Percentiles rank a stretch among this genome's conserved stretches.
Evolutionary conservation across 176 grass and related monocot genomes (phyloP).

Genomic region (Paspalum vaginatum): DNA sequence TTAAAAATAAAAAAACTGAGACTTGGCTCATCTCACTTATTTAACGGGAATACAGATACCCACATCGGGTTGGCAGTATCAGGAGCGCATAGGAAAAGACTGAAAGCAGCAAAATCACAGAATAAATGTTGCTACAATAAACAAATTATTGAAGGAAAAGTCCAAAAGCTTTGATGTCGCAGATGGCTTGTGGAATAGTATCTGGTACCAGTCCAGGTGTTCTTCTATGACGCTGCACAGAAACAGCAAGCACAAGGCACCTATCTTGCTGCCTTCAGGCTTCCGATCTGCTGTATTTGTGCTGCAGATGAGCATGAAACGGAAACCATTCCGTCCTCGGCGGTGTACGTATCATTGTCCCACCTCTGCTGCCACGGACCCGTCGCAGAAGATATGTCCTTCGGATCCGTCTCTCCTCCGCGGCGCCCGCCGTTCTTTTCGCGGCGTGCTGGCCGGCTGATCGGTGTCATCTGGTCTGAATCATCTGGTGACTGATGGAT

Average conservation of each 20-base stretch:
- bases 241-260: not conserved
- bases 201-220: not conserved
- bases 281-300: not conserved
- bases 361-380: not conserved
- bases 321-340: not conserved
- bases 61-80: not conserved
- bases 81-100: not conserved
- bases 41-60: not conserved
- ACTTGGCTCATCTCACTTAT: not conserved
- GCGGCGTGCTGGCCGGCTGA: not conserved
- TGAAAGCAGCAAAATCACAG: not conserved
- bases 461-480: not conserved
- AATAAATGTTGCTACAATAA: not conserved
- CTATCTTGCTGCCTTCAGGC: not conserved
- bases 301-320: not conserved
- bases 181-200: not conserved
- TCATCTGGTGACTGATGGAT: not conserved
- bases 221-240: not conserved
- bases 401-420: not conserved
- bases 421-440: constrained; percentile 27
- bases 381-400: not conserved
- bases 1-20: not conserved
- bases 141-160: not conserved
- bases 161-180: not conserved
- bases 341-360: not conserved